Percentiles rank a stretch among this genome's conserved stretches.
Evolutionary conservation across 139 green algal genomes (phyloP).

Genomic region (Zygnema circumcarinatum): DNA sequence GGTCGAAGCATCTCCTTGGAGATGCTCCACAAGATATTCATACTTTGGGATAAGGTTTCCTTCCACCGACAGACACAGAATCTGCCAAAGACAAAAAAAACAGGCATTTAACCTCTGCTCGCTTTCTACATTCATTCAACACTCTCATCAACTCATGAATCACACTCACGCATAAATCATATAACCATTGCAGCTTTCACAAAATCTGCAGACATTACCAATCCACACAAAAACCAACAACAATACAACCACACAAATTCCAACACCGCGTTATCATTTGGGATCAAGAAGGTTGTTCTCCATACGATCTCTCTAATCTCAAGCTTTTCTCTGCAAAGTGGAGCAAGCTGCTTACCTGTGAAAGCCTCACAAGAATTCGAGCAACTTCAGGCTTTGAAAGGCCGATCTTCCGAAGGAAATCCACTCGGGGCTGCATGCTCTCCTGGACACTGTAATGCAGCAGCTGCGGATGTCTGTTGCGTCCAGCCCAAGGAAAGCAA

Average conservation of each 20-base stretch:
- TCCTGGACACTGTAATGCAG: conserved; percentile 73
- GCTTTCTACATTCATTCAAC: background rate
- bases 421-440: conserved; percentile 52
- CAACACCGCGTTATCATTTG: too few relatives aligned
- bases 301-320: too few relatives aligned
- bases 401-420: conserved; percentile 66
- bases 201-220: too few relatives aligned
- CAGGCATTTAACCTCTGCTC: background rate
- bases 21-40: conserved; percentile 70
- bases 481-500: background rate
- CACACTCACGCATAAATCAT: background rate
- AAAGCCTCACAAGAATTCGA: conserved; percentile 62
- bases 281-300: too few relatives aligned
- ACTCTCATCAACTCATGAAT: background rate
- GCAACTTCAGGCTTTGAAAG: conserved; percentile 66
- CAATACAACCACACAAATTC: too few relatives aligned
- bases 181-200: background rate
- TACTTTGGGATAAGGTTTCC: conserved; percentile 75
- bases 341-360: conserved; percentile 65
- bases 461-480: conserved; percentile 63
- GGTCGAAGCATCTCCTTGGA: conserved; percentile 66
- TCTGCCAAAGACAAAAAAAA: conserved; percentile 15
- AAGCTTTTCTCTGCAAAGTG: too few relatives aligned
- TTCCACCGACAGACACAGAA: conserved; percentile 70
- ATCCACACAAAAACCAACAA: too few relatives aligned